These are phyloP conservation scores for Apiospora koreana DNA, from an alignment of 2,329 filamentous ascomycete species.

Conservation along the genomic window DNA sequence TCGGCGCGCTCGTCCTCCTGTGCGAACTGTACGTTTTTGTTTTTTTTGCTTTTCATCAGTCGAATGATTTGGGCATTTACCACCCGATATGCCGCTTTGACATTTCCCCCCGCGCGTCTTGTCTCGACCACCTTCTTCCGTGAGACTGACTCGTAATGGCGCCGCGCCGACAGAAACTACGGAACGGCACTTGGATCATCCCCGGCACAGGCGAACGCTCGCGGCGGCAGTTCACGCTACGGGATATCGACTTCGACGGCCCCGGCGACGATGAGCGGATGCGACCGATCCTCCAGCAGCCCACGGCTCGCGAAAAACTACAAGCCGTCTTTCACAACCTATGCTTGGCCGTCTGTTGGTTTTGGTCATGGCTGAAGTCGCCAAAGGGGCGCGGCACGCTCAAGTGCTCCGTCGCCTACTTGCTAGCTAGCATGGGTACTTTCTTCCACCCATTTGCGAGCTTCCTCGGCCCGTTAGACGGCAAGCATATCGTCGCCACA, in stretches of 20 bases:
- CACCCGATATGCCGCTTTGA: neutral
- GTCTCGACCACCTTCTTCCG: constrained; percentile 36
- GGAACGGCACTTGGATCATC: constrained; percentile 84
- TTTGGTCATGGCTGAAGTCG: constrained; percentile 66
- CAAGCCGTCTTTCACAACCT: constrained; percentile 38
- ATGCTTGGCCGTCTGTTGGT: constrained; percentile 37
- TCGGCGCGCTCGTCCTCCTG: constrained; percentile 15
- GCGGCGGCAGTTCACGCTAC: constrained; percentile 76
- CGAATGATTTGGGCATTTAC: neutral
- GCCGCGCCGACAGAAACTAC: constrained; percentile 63
- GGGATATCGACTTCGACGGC: constrained; percentile 45
- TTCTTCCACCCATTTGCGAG: constrained; percentile 74
- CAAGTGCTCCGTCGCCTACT: constrained; percentile 89
- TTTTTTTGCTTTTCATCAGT: constrained; percentile 9
- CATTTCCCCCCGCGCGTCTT: constrained; percentile 12
- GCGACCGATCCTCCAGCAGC: constrained; percentile 36
- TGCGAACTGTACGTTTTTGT: constrained; percentile 17
- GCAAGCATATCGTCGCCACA: constrained; percentile 91
- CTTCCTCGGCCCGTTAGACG: constrained; percentile 80
- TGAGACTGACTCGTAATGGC: constrained; percentile 55
- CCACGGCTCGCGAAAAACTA: constrained; percentile 37
- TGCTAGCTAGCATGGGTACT: constrained; percentile 82
- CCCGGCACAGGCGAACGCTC: constrained; percentile 84
- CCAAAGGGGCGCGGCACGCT: constrained; percentile 77
- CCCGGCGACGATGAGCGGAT: constrained; percentile 30